These are phyloP conservation scores for Trifolium subterraneum DNA, from an alignment of 306 rosid species.

Conservation along the genomic window DNA sequence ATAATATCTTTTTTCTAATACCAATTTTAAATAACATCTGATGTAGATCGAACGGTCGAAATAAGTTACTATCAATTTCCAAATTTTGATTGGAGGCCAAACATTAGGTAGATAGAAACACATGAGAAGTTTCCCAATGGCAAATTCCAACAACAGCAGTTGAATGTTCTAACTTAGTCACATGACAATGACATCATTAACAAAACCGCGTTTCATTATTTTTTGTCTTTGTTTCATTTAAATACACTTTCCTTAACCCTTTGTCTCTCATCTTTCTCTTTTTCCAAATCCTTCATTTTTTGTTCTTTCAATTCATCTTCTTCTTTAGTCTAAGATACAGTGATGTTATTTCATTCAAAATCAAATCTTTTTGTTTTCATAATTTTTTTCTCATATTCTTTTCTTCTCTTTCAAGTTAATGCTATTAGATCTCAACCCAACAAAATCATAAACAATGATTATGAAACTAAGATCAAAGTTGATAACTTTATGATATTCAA, in stretches of 20 bases:
- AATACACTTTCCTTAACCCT: constrained; percentile 19
- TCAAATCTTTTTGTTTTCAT: constrained; percentile 30
- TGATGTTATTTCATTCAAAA: constrained; percentile 46
- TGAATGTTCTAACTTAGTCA: constrained; percentile 15
- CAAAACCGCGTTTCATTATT: constrained; percentile 51
- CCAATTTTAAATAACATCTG: no score
- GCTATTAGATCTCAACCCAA: constrained; percentile 57
- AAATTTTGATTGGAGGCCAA: neutral
- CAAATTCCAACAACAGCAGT: constrained; percentile 17
- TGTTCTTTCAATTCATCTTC: neutral
- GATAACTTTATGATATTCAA: constrained; percentile 45
- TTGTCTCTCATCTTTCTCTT: constrained; percentile 22
- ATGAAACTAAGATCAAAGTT: constrained; percentile 36
- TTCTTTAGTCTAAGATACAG: constrained; percentile 14
- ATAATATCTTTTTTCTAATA: no score
- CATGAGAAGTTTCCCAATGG: constrained; percentile 49
- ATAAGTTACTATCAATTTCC: no score
- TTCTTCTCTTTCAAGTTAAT: constrained; percentile 38
- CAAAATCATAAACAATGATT: constrained; percentile 22
- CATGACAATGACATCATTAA: constrained; percentile 31
- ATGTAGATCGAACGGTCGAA: no score
- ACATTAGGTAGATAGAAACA: constrained; percentile 9
- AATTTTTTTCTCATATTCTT: constrained; percentile 14
- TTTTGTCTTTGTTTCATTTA: constrained; percentile 22
- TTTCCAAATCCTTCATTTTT: neutral